A percentile compares a stretch with the other conserved stretches of the same genome.
Evolutionary conservation across 192 early-diverging fungal species (phyloP).

Genomic region (Tieghemiomyces parasiticus): DNA sequence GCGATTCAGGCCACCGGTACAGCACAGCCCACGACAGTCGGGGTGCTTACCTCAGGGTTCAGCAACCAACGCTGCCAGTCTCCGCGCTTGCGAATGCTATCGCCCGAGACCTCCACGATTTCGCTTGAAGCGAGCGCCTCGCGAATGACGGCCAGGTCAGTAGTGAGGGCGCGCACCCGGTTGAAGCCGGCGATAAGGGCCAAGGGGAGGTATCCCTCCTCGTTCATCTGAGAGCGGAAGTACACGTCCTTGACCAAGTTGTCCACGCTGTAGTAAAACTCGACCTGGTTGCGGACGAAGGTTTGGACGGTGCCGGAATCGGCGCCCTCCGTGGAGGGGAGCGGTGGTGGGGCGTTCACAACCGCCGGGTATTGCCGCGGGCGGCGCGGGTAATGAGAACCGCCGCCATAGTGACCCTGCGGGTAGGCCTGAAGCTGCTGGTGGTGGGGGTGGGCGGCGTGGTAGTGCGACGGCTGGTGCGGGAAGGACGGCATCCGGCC

Average conservation of each 20-base stretch:
- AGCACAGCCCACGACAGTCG: too few relatives aligned
- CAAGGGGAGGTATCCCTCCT: constrained; percentile 68
- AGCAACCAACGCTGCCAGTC: constrained; percentile 85
- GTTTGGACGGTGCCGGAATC: constrained; percentile 22
- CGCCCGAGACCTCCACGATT: constrained; percentile 40
- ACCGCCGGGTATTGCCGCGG: constrained; percentile 25
- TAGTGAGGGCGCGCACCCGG: constrained; percentile 59
- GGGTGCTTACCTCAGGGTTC: constrained; percentile 39
- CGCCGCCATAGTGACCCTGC: too few relatives aligned
- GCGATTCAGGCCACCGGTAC: too few relatives aligned
- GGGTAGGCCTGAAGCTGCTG: too few relatives aligned
- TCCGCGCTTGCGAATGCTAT: constrained; percentile 47
- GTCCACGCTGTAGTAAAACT: constrained; percentile 96
- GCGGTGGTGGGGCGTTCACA: constrained; percentile 15
- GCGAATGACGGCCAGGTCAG: constrained; percentile 46
- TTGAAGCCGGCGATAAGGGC: constrained; percentile 74
- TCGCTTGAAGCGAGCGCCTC: constrained; percentile 32
- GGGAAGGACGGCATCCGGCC: too few relatives aligned
- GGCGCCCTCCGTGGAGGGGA: constrained; percentile 21
- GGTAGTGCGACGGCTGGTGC: too few relatives aligned
- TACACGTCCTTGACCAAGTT: constrained; percentile 94
- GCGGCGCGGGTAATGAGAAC: constrained; percentile 25
- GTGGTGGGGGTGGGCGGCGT: too few relatives aligned
- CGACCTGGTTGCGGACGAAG: constrained; percentile 36
- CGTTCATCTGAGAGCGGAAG: constrained; percentile 86